Base-by-base conservation (phyloP, 1,284 basidiomycete species). In the Sutorius eximius region DNA sequence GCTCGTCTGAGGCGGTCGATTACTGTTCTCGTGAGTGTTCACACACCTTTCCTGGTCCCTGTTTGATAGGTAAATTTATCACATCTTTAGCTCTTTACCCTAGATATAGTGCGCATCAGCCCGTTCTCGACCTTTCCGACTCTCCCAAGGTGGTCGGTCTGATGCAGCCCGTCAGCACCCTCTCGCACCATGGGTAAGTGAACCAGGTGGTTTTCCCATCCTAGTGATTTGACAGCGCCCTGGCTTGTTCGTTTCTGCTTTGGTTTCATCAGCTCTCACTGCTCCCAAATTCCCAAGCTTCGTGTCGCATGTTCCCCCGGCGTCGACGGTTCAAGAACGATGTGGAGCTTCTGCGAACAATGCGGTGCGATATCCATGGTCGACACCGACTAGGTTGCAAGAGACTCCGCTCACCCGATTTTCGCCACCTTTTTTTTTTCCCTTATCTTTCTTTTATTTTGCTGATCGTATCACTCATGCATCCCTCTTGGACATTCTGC, bases 301-400 rank as follows among this genome's bases (percentile, higher is more conserved):
- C 82, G 83, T 59, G 75, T 87, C 52, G 83, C 86, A 38, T 87
- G 85, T 59, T 80, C 83, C 44, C 69, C 83, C 27, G 80, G 82
- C 51, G 68, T 77, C 55, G 80, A 81, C 56, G 86, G 85, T 59
- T 77, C 78, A 67, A 77, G 85, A 61, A 85, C 88, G 29, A 91
- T 92, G 86, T 92, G 89, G 89, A 87, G 85, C 61, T 85, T 87
- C 69, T 92, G 89, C 71, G 87, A 91, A 77, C 80, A 90, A 76
- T 92, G 89, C 68, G 89, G 89, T 71, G 85, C 89, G 54, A 90
- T 92, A 70, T 88, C 88, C 63, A 91, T 91, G 85, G 86, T 92
- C 72, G 85, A 89, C 70, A 79, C 78, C 71, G 85, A 88, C 70
- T 86, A 73, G 73, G 51, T 33, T 34, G 32, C 46, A 15, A 56